These are phyloP conservation scores for Asterochloris erici DNA, from an alignment of 139 green algal species.

Conservation along the genomic window DNA sequence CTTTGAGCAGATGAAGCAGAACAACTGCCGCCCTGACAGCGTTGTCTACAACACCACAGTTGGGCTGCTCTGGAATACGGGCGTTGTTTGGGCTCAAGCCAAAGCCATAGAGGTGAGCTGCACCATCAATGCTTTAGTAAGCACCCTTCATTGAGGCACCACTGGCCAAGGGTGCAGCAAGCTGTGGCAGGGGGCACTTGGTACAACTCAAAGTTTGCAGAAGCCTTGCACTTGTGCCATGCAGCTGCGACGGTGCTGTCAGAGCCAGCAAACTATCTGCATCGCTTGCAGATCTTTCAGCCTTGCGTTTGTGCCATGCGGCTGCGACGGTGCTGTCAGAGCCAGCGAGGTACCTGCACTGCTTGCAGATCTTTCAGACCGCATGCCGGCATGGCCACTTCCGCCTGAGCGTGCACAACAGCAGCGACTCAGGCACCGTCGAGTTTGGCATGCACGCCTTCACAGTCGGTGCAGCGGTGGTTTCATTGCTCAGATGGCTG, in stretches of 20 bases:
- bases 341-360: neutral
- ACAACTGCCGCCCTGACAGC: constrained; percentile 38
- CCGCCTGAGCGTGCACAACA: constrained; percentile 12
- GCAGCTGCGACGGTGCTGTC: neutral
- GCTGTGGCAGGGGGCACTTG: no score
- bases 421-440: constrained; percentile 25
- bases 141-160: no score
- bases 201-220: no score
- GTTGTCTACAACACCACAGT: constrained; percentile 38
- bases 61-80: constrained; percentile 20
- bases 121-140: neutral
- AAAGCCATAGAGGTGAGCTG: constrained; percentile 14
- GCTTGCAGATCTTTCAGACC: constrained; percentile 16
- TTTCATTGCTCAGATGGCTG: constrained; percentile 44
- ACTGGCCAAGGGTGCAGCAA: no score
- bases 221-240: neutral
- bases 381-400: constrained; percentile 21
- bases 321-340: neutral
- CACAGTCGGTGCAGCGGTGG: constrained; percentile 40
- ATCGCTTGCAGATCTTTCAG: neutral
- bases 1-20: constrained; percentile 39
- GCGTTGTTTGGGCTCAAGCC: constrained; percentile 10
- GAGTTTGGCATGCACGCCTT: constrained; percentile 57
- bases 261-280: neutral
- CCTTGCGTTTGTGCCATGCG: neutral